Percentiles rank a stretch among this genome's conserved stretches.
These are phyloP conservation scores for Colletotrichum liriopes DNA, from an alignment of 2,329 filamentous ascomycete species.

Conservation along the genomic window DNA sequence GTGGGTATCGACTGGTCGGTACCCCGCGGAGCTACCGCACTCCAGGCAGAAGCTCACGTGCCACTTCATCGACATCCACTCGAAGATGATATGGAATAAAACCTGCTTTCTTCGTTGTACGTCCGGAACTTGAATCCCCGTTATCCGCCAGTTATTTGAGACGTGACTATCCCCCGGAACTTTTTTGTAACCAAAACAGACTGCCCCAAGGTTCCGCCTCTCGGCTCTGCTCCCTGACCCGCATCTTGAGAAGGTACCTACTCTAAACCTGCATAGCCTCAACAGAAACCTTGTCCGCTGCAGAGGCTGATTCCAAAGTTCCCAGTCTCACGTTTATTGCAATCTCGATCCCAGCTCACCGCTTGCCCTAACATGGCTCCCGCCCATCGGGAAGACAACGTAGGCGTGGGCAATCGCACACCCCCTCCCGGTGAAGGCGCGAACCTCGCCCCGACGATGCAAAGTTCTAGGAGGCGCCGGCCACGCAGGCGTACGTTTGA, in stretches of 20 bases:
- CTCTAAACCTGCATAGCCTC: background rate
- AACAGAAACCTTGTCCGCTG: background rate
- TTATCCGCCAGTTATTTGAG: background rate
- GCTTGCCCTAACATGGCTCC: background rate
- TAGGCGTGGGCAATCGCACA: background rate
- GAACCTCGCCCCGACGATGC: background rate
- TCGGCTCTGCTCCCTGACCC: background rate
- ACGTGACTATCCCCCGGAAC: background rate
- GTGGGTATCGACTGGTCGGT: slow-evolving; percentile 8
- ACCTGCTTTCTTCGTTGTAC: background rate
- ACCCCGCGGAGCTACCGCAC: slow-evolving; percentile 7
- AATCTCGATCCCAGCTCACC: background rate
- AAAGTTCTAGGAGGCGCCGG: background rate
- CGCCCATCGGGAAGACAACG: background rate
- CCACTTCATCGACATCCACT: background rate
- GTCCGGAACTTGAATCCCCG: background rate
- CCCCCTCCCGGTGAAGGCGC: slow-evolving; percentile 6
- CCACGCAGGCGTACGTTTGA: slow-evolving; percentile 6
- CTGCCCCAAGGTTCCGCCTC: background rate
- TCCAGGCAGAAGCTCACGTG: slow-evolving; percentile 40
- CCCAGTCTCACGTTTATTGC: background rate
- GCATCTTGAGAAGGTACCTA: background rate
- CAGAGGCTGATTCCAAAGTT: background rate
- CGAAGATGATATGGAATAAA: background rate
- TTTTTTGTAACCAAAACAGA: slow-evolving; percentile 5